These are phyloP conservation scores for Sesbania bispinosa DNA, from an alignment of 306 rosid species.

Conservation along the genomic window DNA sequence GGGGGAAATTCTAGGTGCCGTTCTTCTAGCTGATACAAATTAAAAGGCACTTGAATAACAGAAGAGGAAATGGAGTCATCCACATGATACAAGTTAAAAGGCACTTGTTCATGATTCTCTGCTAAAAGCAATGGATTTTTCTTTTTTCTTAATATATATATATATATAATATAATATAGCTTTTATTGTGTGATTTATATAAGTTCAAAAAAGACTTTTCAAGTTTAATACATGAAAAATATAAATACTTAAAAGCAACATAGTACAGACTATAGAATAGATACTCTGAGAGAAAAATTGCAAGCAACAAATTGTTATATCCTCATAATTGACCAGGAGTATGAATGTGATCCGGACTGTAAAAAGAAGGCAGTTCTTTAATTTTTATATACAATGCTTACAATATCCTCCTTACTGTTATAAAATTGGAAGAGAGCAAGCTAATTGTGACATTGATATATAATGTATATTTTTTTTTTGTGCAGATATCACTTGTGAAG, in stretches of 20 bases:
- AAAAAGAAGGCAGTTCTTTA: constrained; percentile 24
- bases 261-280: too few relatives aligned
- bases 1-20: constrained; percentile 76
- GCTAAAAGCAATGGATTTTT: background rate
- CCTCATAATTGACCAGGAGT: constrained; percentile 47
- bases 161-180: background rate
- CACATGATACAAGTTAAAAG: constrained; percentile 8
- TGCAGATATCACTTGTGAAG: constrained; percentile 55
- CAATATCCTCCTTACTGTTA: too few relatives aligned
- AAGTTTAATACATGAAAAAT: background rate
- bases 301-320: too few relatives aligned
- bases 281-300: too few relatives aligned
- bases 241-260: background rate
- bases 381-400: too few relatives aligned
- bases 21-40: constrained; percentile 35
- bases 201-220: constrained; percentile 3
- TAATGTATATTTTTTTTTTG: background rate
- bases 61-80: constrained; percentile 51
- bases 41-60: constrained; percentile 55
- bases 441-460: background rate
- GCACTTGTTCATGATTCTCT: constrained; percentile 9
- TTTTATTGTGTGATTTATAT: constrained; percentile 20
- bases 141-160: too few relatives aligned
- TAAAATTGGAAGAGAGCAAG: background rate
- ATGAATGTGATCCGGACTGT: constrained; percentile 24